Evolutionary conservation across 2,329 filamentous ascomycete species (phyloP), one percentile per base, ranked within the genome.

Genomic region (Fusarium scirpi): DNA sequence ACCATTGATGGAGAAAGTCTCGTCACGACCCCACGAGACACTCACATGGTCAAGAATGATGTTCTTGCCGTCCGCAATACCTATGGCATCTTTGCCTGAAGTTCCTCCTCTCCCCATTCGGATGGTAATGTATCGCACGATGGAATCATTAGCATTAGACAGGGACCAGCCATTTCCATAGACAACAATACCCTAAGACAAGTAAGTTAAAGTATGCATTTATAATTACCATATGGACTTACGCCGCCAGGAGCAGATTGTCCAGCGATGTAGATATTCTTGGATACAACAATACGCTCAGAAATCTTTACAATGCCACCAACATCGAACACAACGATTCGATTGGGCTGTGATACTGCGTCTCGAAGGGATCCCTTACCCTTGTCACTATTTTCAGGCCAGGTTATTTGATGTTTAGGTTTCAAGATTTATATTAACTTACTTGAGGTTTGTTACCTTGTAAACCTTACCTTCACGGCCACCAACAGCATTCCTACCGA

Each of bases 31-130:
- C 83, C 85, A 88, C 1, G 83, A 81, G 18, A 85, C 82, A 22
- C 82, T 84, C 32, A 87, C 77, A 65, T 88, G 86, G 72, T 88
- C 86, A 68, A 88, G 86, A 47, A 88, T 87, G 79, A 88, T 86
- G 66, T 83, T 85, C 32, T 77, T 76, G 10, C 85, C 85, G 11
- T 85, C 81, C 8, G 85, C 86, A 59, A 89, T 87, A 20, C 81
- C 83, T 44, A 87, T 80, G 4, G 80, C 86, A 62, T 87, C 85
- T 71, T 89, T 88, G 10, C 85, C 85, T 5, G 81, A 82, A n/a
- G 78, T 78, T 7, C 85, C 85, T 9, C 79, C 77, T 51, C 81
- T 84, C 34, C 86, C 86, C 84, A 86, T 86, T 27, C 85, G 83
- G 57, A 88, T 83, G 20, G 85, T 82, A 22, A 88, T 81, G 73